A percentile compares a stretch with the other conserved stretches of the same genome.
These are phyloP conservation scores for Xylaria sp. DNA, from an alignment of 2,329 filamentous ascomycete genomes.

Conservation along the genomic window DNA sequence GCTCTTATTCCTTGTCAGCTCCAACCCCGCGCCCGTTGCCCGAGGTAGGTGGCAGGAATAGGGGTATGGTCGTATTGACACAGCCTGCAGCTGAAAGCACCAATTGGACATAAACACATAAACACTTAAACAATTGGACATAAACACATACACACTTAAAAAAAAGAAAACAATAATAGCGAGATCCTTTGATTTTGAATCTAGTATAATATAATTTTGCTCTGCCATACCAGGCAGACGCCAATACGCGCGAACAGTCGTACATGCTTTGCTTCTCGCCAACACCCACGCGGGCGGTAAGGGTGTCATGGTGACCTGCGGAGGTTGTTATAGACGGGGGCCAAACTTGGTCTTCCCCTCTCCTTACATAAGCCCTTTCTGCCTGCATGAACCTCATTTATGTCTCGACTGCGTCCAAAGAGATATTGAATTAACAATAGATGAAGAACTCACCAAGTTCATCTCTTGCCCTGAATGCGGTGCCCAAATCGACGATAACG, in stretches of 20 bases:
- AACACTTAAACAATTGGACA: constrained; percentile 11
- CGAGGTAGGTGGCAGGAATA: not conserved
- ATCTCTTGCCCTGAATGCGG: constrained; percentile 26
- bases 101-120: constrained; percentile 5
- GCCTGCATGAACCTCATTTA: constrained; percentile 20
- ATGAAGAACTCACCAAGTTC: constrained; percentile 13
- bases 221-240: not conserved
- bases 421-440: constrained; percentile 11
- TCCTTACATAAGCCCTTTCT: constrained; percentile 27
- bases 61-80: not conserved
- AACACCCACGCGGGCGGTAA: constrained; percentile 6
- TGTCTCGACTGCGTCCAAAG: constrained; percentile 23
- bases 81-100: constrained; percentile 12
- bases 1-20: not conserved
- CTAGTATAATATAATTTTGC: not conserved
- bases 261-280: constrained; percentile 1
- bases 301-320: constrained; percentile 20
- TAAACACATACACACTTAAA: not conserved
- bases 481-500: constrained; percentile 14
- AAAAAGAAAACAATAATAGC: not conserved
- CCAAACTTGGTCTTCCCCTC: constrained; percentile 14
- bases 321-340: constrained; percentile 14
- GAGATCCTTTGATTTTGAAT: constrained; percentile 1
- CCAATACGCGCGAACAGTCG: not conserved
- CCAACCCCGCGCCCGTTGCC: not conserved